These are phyloP conservation scores for Russula abietina DNA, from an alignment of 768 basidiomycete species.

Conservation along the genomic window DNA sequence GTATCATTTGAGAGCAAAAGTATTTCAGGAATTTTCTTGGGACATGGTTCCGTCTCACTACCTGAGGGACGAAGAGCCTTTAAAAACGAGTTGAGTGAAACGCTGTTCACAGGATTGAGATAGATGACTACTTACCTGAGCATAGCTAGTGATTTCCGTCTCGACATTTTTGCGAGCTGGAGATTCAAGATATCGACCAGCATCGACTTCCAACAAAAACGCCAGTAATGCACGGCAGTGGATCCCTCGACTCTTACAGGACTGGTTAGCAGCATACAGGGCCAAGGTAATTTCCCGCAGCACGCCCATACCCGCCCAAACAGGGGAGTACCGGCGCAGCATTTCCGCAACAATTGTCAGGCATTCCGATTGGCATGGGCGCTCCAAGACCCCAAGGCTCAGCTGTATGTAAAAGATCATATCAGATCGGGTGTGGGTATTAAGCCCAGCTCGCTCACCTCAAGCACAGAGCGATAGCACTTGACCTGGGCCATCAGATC, in stretches of 20 bases:
- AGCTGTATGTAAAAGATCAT: conserved; percentile 27
- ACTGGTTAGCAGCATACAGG: conserved; percentile 55
- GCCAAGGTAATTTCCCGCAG: conserved; percentile 49
- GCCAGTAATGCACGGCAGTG: conserved; percentile 61
- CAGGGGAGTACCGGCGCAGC: conserved; percentile 60
- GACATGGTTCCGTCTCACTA: conserved; percentile 33
- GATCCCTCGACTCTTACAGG: conserved; percentile 57
- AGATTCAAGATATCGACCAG: conserved; percentile 48
- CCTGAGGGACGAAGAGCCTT: conserved; percentile 41
- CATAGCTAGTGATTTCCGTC: conserved; percentile 55
- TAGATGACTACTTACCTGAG: conserved; percentile 42
- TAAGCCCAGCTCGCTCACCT: conserved; percentile 41
- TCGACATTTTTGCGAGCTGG: conserved; percentile 53
- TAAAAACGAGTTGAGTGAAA: not conserved
- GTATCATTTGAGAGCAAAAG: conserved; percentile 56
- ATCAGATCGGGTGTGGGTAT: not conserved
- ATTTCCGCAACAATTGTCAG: conserved; percentile 62
- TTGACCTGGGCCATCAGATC: conserved; percentile 56
- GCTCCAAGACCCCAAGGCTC: conserved; percentile 42
- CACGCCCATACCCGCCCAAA: conserved; percentile 75
- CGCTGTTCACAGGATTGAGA: not conserved
- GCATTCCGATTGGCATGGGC: conserved; percentile 45
- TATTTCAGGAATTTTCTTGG: conserved; percentile 52
- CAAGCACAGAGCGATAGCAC: conserved; percentile 64
- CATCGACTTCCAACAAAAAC: conserved; percentile 60